These are phyloP conservation scores for Ceratobasidium theobromae DNA, from an alignment of 1,284 basidiomycete genomes.

Conservation along the genomic window DNA sequence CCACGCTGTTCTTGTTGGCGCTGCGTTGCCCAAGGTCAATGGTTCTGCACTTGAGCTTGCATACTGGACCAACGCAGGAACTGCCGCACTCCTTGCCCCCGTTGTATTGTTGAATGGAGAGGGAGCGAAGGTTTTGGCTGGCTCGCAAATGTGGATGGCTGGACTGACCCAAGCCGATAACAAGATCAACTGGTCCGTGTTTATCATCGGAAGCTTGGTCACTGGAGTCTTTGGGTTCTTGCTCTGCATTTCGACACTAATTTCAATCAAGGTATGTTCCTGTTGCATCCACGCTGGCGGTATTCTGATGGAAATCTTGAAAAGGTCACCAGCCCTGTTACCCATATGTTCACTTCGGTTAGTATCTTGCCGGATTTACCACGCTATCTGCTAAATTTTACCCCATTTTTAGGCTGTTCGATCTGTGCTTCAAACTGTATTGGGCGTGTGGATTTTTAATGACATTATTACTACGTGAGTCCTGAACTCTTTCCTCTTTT, in stretches of 20 bases:
- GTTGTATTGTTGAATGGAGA: slow-evolving; percentile 63
- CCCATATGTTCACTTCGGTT: slow-evolving; percentile 36
- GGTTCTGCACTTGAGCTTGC: slow-evolving; percentile 70
- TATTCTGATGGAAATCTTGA: not conserved
- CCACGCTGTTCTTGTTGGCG: slow-evolving; percentile 72
- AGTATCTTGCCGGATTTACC: not conserved
- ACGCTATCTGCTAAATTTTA: not conserved
- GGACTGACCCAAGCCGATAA: slow-evolving; percentile 36
- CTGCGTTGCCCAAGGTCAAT: slow-evolving; percentile 62
- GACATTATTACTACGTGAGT: slow-evolving; percentile 33
- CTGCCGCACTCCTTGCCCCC: slow-evolving; percentile 61
- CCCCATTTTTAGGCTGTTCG: slow-evolving; percentile 10
- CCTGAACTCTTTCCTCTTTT: not conserved
- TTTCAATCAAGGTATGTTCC: slow-evolving; percentile 33
- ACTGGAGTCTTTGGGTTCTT: slow-evolving; percentile 74
- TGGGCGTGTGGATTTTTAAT: slow-evolving; percentile 34
- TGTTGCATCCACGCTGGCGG: not conserved
- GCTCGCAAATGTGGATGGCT: slow-evolving; percentile 6
- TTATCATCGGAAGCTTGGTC: slow-evolving; percentile 62
- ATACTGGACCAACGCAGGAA: slow-evolving; percentile 73
- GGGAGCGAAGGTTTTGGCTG: slow-evolving; percentile 45
- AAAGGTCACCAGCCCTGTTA: slow-evolving; percentile 35
- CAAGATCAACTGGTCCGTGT: slow-evolving; percentile 55
- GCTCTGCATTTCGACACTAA: slow-evolving; percentile 57
- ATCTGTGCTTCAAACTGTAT: slow-evolving; percentile 34